Evolutionary conservation across 208 protist species (phyloP).

Genomic region (Crithidia fasciculata): DNA sequence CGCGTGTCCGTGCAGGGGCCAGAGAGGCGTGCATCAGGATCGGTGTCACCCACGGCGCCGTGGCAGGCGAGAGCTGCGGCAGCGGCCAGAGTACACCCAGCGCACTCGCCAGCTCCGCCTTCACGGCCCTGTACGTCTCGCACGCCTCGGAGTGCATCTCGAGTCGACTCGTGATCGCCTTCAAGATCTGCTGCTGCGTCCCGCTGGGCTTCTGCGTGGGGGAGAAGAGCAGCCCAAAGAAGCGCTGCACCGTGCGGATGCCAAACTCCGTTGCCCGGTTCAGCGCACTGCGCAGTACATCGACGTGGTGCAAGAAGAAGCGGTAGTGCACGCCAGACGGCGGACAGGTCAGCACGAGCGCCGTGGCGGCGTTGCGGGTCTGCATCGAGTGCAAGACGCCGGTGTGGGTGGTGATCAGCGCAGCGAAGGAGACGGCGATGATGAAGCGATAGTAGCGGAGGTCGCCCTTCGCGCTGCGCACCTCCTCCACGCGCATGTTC

Average conservation of each 20-base stretch:
- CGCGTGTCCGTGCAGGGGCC: neutral
- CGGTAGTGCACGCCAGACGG: constrained; percentile 51
- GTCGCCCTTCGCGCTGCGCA: constrained; percentile 54
- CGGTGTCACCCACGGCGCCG: constrained; percentile 25
- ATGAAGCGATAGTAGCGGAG: constrained; percentile 68
- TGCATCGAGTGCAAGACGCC: constrained; percentile 58
- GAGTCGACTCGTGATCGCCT: constrained; percentile 32
- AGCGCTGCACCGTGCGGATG: constrained; percentile 66
- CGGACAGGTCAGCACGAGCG: constrained; percentile 72
- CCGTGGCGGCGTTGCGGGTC: constrained; percentile 55
- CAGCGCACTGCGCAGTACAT: constrained; percentile 62
- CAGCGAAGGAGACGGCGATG: constrained; percentile 59
- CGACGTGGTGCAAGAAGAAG: constrained; percentile 66
- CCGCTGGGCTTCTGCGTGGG: constrained; percentile 22
- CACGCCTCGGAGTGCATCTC: constrained; percentile 48
- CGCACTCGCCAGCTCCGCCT: constrained; percentile 51
- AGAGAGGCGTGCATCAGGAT: constrained; percentile 23
- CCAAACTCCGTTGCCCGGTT: constrained; percentile 67
- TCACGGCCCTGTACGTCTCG: constrained; percentile 51
- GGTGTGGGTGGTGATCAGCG: constrained; percentile 53
- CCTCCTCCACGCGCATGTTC: constrained; percentile 57
- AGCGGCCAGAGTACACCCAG: constrained; percentile 44
- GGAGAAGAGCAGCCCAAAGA: constrained; percentile 55
- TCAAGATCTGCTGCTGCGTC: constrained; percentile 30
- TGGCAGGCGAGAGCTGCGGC: constrained; percentile 34